These are phyloP conservation scores for Rubia yunnanensis DNA, from an alignment of 257 asterid genomes.

Conservation along the genomic window DNA sequence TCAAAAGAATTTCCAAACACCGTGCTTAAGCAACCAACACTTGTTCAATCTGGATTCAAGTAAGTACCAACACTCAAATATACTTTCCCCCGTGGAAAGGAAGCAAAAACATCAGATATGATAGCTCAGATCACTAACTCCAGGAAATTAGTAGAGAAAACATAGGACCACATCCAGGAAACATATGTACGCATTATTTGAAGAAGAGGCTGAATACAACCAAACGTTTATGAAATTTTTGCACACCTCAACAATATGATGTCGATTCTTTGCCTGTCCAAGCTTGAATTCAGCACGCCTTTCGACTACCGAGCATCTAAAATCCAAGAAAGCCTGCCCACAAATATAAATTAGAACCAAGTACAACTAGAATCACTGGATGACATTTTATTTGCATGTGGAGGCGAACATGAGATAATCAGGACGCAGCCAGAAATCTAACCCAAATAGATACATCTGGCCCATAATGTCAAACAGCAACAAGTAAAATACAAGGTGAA, in stretches of 20 bases:
- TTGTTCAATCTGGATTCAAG: background rate
- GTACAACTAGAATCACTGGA: background rate
- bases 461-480: background rate
- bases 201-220: background rate
- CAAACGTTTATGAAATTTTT: background rate
- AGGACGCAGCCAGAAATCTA: background rate
- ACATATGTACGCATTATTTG: background rate
- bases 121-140: background rate
- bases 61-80: background rate
- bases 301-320: conserved; percentile 88
- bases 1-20: background rate
- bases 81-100: background rate
- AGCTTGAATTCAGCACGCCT: conserved; percentile 80
- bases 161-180: background rate
- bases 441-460: background rate
- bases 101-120: background rate
- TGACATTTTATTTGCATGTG: background rate
- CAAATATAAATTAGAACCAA: conserved; percentile 8
- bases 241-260: conserved; percentile 89
- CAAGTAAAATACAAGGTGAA: background rate
- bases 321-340: conserved; percentile 82
- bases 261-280: conserved; percentile 78
- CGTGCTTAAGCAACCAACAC: background rate
- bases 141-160: background rate
- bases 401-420: background rate